Base-by-base conservation (phyloP, 2,329 filamentous ascomycete genomes). In the Aspergillus latus region DNA sequence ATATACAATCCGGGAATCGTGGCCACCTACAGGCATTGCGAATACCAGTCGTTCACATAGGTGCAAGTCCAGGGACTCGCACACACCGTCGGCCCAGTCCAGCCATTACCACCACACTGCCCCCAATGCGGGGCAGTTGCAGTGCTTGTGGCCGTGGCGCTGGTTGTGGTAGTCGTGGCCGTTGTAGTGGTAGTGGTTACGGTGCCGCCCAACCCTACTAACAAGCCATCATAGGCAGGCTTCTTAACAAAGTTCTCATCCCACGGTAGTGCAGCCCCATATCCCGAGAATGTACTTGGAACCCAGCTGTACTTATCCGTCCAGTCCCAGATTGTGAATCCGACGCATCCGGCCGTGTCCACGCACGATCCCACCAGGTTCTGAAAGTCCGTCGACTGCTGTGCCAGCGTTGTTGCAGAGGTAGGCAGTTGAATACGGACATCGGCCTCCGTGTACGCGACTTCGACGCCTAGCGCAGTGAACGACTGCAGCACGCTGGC, bases 261-360 rank as follows among this genome's bases (percentile, higher is more conserved):
- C 77, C 76, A 82, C 2, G 79, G 69, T 16, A 74, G 68, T 2
- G 77, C 76, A 30, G 65, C 68, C 15, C 76, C 77, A 52, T 77
- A 68, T 2, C 72, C 76, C 1, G 68, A 57, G 62, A 80, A 79
- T 2, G 68, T 70, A 26, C 57, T 63, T 0, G 78, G 76, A 28
- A 79, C 72, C 77, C 78, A 80, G 2, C 72, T 76, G 61, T 76
- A 76, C 61, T 75, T 76, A 54, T 78, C 76, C 1, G 74, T 75
- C 66, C 69, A 77, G 52, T 77, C 76, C 73, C 73, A 74, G 50
- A 75, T 66, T 7, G 72, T 75, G 21, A 74, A 54, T 2, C 72
- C 72, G 15, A 74, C 62, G 44, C 72, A 75, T 4, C 61, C 58
- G 2, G 60, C 29, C 1, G 65, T 68, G 21, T 69, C 59, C 2